Percentiles rank a stretch among this genome's conserved stretches.
These are phyloP conservation scores for Periconia digitata DNA, from an alignment of 2,329 filamentous ascomycete genomes.

Conservation along the genomic window DNA sequence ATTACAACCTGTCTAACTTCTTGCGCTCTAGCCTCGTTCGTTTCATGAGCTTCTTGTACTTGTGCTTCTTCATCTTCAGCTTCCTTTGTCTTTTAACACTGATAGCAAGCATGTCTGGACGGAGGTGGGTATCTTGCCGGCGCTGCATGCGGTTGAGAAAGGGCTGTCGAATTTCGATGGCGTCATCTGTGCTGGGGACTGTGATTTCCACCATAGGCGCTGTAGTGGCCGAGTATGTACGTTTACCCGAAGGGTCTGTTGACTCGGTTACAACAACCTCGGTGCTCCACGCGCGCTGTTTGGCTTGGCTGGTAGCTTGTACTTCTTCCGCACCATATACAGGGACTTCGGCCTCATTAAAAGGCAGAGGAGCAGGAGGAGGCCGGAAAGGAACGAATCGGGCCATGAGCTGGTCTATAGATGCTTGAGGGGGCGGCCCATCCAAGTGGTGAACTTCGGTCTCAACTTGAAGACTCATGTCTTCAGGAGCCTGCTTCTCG, in stretches of 20 bases:
- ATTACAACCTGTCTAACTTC: slow-evolving; percentile 63
- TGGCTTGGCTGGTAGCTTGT: slow-evolving; percentile 30
- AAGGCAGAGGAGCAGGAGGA: slow-evolving; percentile 76
- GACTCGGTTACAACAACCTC: slow-evolving; percentile 57
- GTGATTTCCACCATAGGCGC: slow-evolving; percentile 50
- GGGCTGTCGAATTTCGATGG: slow-evolving; percentile 43
- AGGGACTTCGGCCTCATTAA: no score
- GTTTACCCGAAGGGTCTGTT: slow-evolving; percentile 53
- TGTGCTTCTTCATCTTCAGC: slow-evolving; percentile 99
- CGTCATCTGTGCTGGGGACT: slow-evolving; percentile 31
- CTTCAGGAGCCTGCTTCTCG: slow-evolving; percentile 41
- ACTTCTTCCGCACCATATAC: slow-evolving; percentile 16
- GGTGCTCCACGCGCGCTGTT: slow-evolving; percentile 45
- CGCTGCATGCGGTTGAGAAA: slow-evolving; percentile 73
- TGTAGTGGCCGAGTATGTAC: slow-evolving; percentile 54
- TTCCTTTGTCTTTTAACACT: slow-evolving; percentile 91
- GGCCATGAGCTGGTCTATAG: slow-evolving; percentile 50
- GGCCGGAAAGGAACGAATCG: slow-evolving; percentile 74
- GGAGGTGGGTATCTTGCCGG: slow-evolving; percentile 59
- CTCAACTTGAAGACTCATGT: slow-evolving; percentile 36
- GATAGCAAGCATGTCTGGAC: slow-evolving; percentile 70
- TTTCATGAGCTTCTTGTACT: slow-evolving; percentile 99
- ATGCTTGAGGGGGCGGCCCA: slow-evolving; percentile 33
- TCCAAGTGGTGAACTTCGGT: slow-evolving; percentile 38
- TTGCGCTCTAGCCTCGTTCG: slow-evolving; percentile 84